Evolutionary conservation across 768 basidiomycete species (phyloP).

Genomic region (Pleurotus ostreatus): DNA sequence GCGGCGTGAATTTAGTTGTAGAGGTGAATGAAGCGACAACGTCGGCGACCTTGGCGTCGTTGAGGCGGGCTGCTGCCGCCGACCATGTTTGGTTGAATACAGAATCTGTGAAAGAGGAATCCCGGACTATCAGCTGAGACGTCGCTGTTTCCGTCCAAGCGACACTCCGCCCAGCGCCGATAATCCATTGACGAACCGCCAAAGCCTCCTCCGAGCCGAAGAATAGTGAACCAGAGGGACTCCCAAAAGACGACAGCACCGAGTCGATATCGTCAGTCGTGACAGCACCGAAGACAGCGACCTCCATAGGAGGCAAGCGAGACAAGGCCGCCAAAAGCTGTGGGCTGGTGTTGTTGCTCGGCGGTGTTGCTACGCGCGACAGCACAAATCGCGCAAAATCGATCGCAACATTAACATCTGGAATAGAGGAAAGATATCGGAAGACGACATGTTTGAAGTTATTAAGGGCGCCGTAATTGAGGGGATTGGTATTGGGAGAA

Average conservation of each 20-base stretch:
- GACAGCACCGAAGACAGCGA: constrained; percentile 60
- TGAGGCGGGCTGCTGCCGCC: constrained; percentile 30
- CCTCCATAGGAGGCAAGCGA: constrained; percentile 51
- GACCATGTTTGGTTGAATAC: constrained; percentile 49
- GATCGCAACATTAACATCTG: constrained; percentile 37
- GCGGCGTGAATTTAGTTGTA: constrained; percentile 19
- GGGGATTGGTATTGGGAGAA: constrained; percentile 36
- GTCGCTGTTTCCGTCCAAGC: constrained; percentile 52
- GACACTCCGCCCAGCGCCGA: constrained; percentile 33
- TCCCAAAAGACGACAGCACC: constrained; percentile 48
- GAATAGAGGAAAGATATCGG: constrained; percentile 50
- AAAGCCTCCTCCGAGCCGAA: constrained; percentile 53
- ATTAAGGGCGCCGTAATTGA: constrained; percentile 49
- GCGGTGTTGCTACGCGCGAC: constrained; percentile 33
- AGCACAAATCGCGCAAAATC: constrained; percentile 49
- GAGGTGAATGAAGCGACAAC: constrained; percentile 39
- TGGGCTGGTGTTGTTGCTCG: constrained; percentile 28
- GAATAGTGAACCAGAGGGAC: constrained; percentile 46
- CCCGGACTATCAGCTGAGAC: constrained; percentile 46
- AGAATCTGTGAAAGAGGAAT: constrained; percentile 38
- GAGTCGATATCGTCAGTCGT: constrained; percentile 41
- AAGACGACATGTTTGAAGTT: constrained; percentile 56
- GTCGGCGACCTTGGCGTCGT: constrained; percentile 31
- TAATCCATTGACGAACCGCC: constrained; percentile 51
- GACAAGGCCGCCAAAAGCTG: constrained; percentile 35